Evolutionary conservation across 495 filamentous ascomycete species (phyloP).

Genomic region (Annulohypoxylon moriforme): DNA sequence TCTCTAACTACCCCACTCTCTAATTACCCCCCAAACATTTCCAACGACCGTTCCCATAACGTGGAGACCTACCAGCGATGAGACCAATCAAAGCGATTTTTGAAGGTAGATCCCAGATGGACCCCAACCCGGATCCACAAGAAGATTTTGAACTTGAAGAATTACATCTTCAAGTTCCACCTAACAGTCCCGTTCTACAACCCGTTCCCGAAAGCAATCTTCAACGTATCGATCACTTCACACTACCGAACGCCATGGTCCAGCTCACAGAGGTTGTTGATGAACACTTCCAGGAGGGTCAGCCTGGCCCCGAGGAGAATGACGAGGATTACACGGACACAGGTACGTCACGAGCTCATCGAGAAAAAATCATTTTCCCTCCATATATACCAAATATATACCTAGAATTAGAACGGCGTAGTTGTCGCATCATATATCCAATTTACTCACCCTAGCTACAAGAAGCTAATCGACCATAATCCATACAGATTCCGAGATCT

Average conservation of each 20-base stretch:
- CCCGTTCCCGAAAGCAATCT: not conserved
- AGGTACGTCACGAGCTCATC: constrained; percentile 64
- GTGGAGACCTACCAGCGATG: not conserved
- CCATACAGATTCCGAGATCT: constrained; percentile 72
- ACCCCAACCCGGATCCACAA: not conserved
- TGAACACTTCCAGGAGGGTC: constrained; percentile 87
- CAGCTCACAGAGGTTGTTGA: constrained; percentile 96
- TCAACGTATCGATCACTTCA: not conserved
- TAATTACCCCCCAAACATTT: not conserved
- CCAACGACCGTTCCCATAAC: not conserved
- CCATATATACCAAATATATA: not conserved
- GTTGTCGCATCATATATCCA: not conserved
- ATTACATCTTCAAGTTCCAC: constrained; percentile 12
- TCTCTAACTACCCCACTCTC: not conserved
- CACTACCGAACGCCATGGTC: constrained; percentile 74
- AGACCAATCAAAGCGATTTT: not conserved
- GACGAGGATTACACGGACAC: constrained; percentile 92
- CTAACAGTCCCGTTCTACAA: constrained; percentile 4
- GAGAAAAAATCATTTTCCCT: constrained; percentile 6
- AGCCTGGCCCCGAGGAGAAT: constrained; percentile 75
- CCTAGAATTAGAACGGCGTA: not conserved
- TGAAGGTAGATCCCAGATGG: not conserved
- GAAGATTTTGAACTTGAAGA: constrained; percentile 17
- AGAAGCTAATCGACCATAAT: constrained; percentile 29
- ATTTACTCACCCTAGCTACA: not conserved